Conservation (phyloP, 2,329 filamentous ascomycete species). For the Trichoderma citrinoviride region DNA sequence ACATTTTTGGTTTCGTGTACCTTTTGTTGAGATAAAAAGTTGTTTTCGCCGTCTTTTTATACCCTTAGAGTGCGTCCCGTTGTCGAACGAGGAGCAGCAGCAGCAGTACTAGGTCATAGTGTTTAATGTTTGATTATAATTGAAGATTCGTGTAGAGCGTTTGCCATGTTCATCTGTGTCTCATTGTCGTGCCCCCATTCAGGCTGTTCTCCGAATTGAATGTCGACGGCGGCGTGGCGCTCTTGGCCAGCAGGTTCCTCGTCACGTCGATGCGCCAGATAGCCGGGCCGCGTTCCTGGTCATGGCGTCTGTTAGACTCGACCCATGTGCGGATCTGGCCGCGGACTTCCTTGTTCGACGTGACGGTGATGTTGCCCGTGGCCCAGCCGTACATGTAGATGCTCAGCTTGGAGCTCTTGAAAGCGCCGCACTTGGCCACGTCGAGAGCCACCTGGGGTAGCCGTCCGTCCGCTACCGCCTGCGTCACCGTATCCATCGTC, state of each 20-base stretch:
- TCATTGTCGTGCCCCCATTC: background rate
- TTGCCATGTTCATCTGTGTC: background rate
- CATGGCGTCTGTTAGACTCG: conserved; percentile 31
- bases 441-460: conserved; percentile 38
- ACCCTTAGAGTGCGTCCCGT: no score
- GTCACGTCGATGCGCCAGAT: conserved; percentile 38
- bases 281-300: conserved; percentile 34
- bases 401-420: conserved; percentile 39
- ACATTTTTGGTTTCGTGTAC: no score
- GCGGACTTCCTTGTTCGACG: conserved; percentile 43
- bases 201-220: background rate
- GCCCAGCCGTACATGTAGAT: conserved; percentile 43
- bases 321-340: conserved; percentile 38
- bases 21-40: no score
- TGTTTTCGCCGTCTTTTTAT: no score
- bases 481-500: conserved; percentile 29
- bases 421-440: conserved; percentile 33
- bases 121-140: background rate
- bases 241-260: conserved; percentile 38
- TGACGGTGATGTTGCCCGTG: conserved; percentile 35
- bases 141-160: background rate
- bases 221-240: conserved; percentile 28
- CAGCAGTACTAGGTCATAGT: background rate
- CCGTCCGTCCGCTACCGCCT: conserved; percentile 27
- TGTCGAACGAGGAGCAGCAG: no score